Conservation (phyloP, 768 basidiomycete species). For the Fomitopsis pulvina region DNA sequence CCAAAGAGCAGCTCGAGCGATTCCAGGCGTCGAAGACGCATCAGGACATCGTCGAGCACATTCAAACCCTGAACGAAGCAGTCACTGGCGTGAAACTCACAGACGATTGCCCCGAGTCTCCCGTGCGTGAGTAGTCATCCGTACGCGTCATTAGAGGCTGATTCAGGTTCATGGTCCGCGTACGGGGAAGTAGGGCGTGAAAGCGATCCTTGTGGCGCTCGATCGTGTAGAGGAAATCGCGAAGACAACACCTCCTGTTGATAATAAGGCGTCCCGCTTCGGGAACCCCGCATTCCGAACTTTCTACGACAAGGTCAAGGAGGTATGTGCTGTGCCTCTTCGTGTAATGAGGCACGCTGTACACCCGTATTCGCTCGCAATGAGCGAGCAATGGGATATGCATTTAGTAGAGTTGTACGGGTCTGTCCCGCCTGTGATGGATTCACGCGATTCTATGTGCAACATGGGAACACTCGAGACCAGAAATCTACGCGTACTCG, state of each 20-base stretch:
- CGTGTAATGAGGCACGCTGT: too few species aligned
- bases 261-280: conserved; percentile 88
- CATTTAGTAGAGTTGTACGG: too few species aligned
- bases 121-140: conserved; percentile 39
- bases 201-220: conserved; percentile 56
- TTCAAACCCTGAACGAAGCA: conserved; percentile 68
- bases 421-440: too few species aligned
- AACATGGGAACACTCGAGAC: too few species aligned
- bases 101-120: conserved; percentile 49
- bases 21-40: conserved; percentile 77
- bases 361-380: too few species aligned
- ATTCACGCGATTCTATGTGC: too few species aligned
- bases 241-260: conserved; percentile 71
- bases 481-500: too few species aligned
- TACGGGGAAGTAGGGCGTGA: conserved; percentile 44
- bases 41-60: conserved; percentile 56
- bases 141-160: conserved; percentile 2
- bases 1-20: conserved; percentile 68
- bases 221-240: conserved; percentile 62
- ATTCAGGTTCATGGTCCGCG: background rate
- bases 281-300: conserved; percentile 95
- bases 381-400: too few species aligned
- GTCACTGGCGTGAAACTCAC: conserved; percentile 73
- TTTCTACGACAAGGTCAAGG: conserved; percentile 78
- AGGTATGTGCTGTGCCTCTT: conserved; percentile 40